Conservation (phyloP, 148 eudicot genomes). For the Talinum fruticosum region DNA sequence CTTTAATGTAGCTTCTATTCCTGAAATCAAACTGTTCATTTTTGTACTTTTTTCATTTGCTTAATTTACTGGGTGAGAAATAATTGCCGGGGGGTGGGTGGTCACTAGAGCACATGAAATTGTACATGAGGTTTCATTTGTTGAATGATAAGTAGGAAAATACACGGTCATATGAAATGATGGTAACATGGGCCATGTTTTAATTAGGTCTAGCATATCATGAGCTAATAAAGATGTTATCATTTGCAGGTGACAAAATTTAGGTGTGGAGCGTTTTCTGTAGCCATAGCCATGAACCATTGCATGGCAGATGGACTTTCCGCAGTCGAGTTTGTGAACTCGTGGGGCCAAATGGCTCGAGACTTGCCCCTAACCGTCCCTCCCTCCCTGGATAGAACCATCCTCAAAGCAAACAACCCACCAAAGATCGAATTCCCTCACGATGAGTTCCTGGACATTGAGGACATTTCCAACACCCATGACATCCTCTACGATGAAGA, state of each 20-base stretch:
- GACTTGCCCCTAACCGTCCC: conserved; percentile 39
- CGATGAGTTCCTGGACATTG: conserved; percentile 46
- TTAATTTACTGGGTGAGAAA: too few species aligned
- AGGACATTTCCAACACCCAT: conserved; percentile 38
- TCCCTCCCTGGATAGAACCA: conserved; percentile 45
- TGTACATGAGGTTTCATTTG: too few species aligned
- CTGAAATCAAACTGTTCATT: too few species aligned
- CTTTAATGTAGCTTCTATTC: too few species aligned
- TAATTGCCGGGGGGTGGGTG: too few species aligned
- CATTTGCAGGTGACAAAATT: conserved; percentile 51
- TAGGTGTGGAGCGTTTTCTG: conserved; percentile 58
- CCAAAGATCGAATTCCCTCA: conserved; percentile 42
- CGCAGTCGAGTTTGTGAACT: conserved; percentile 56
- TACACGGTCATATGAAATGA: too few species aligned
- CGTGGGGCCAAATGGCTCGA: conserved; percentile 64
- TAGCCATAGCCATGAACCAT: conserved; percentile 63
- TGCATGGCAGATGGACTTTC: conserved; percentile 63
- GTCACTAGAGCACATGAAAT: too few species aligned
- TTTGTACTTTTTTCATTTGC: too few species aligned
- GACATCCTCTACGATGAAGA: conserved; percentile 35
- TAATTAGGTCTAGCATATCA: too few species aligned
- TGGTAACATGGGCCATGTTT: too few species aligned
- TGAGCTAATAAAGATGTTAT: too few species aligned
- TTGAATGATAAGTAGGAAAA: too few species aligned
- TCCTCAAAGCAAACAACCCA: conserved; percentile 43